Percentiles rank a stretch among this genome's conserved stretches.
Evolutionary conservation across 2,329 filamentous ascomycete genomes (phyloP).

Genomic region (Scedosporium aurantiacum): DNA sequence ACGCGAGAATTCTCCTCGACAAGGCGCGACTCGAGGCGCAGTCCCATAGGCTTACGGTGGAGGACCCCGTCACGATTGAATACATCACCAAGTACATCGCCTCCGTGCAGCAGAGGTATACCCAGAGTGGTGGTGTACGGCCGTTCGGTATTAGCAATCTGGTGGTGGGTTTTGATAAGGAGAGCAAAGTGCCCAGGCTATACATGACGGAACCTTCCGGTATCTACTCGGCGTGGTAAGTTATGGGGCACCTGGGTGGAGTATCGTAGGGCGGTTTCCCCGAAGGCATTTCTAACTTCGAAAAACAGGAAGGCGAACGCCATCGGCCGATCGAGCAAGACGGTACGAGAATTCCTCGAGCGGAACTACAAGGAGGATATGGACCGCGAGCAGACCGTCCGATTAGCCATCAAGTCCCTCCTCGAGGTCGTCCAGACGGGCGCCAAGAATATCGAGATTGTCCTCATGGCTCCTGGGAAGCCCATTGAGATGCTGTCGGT

Average conservation of each 20-base stretch:
- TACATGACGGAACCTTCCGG: slow-evolving; percentile 99
- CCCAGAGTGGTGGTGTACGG: slow-evolving; percentile 92
- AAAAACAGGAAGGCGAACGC: slow-evolving; percentile 87
- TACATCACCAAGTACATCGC: slow-evolving; percentile 99
- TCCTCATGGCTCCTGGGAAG: slow-evolving; percentile 92
- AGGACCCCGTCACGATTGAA: slow-evolving; percentile 95
- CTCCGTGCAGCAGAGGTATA: slow-evolving; percentile 96
- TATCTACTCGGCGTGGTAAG: slow-evolving; percentile 96
- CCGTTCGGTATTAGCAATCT: slow-evolving; percentile 98
- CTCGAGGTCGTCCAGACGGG: slow-evolving; percentile 97
- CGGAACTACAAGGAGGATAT: slow-evolving; percentile 98
- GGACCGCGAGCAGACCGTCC: slow-evolving; percentile 92
- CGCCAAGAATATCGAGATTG: slow-evolving; percentile 99
- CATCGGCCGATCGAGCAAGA: slow-evolving; percentile 97
- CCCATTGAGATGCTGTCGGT: slow-evolving; percentile 84
- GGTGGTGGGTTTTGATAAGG: slow-evolving; percentile 96
- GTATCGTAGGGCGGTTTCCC: too few relatives aligned
- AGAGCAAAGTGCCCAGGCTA: slow-evolving; percentile 74
- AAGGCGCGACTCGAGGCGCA: slow-evolving; percentile 96
- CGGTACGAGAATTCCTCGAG: slow-evolving; percentile 95
- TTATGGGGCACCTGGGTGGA: slow-evolving; percentile 7
- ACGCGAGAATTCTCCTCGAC: slow-evolving; percentile 95
- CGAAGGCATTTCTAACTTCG: background rate
- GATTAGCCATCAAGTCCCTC: slow-evolving; percentile 94
- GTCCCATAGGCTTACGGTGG: slow-evolving; percentile 91